These are phyloP conservation scores for Chaetoceros muelleri DNA, from an alignment of 108 stramenopile genomes.

Conservation along the genomic window DNA sequence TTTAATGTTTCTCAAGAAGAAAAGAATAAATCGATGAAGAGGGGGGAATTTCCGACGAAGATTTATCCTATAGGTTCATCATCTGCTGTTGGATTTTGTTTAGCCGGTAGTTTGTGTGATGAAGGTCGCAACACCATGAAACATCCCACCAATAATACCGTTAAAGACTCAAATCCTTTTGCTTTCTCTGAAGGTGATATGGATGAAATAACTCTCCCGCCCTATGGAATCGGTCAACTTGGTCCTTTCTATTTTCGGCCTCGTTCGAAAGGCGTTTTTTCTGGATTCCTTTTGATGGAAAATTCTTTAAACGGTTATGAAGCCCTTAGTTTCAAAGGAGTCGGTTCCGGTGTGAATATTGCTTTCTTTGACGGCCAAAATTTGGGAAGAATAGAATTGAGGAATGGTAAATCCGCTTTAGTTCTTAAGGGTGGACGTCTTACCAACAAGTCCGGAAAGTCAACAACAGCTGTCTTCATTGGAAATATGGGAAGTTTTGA, in stretches of 20 bases:
- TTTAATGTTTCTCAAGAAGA: conserved; percentile 11
- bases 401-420: conserved; percentile 50
- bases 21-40: conserved; percentile 21
- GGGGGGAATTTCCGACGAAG: conserved; percentile 8
- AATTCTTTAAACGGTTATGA: conserved; percentile 79
- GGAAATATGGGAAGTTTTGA: conserved; percentile 49
- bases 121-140: conserved; percentile 3
- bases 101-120: conserved; percentile 29
- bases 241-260: conserved; percentile 77
- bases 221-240: conserved; percentile 50
- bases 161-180: conserved; percentile 12
- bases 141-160: not conserved
- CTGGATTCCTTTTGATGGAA: conserved; percentile 49
- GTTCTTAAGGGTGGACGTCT: conserved; percentile 40
- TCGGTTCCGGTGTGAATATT: conserved; percentile 49
- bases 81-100: conserved; percentile 35
- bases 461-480: conserved; percentile 39
- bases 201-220: conserved; percentile 61
- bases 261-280: conserved; percentile 25
- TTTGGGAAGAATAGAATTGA: conserved; percentile 29
- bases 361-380: conserved; percentile 57
- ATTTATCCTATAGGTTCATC: conserved; percentile 59
- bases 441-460: not conserved
- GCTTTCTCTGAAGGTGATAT: conserved; percentile 41
- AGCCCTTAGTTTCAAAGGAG: conserved; percentile 43